These are phyloP conservation scores for Lyophyllum semitale DNA, from an alignment of 768 basidiomycete genomes.

Conservation along the genomic window DNA sequence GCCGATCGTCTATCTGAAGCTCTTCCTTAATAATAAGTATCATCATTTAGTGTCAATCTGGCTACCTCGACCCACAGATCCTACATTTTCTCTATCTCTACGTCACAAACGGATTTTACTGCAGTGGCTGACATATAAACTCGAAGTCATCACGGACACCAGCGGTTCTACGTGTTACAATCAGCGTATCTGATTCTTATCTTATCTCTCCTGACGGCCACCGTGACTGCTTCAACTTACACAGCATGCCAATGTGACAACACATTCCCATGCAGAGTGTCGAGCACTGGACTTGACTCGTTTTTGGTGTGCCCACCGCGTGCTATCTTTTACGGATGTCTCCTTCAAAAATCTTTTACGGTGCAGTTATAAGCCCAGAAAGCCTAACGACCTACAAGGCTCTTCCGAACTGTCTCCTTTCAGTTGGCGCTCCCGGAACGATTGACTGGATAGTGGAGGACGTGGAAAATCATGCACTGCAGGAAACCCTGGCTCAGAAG, in stretches of 20 bases:
- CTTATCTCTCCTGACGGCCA: neutral
- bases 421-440: constrained; percentile 44
- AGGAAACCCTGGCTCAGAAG: constrained; percentile 51
- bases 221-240: too few relatives aligned
- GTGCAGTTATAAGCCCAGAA: constrained; percentile 57
- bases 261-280: too few relatives aligned
- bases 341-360: constrained; percentile 40
- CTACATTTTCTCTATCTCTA: too few relatives aligned
- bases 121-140: too few relatives aligned
- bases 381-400: constrained; percentile 43
- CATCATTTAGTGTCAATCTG: too few relatives aligned
- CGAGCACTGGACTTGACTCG: too few relatives aligned
- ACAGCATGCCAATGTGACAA: too few relatives aligned
- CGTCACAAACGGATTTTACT: too few relatives aligned
- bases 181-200: neutral
- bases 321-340: neutral
- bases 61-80: too few relatives aligned
- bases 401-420: constrained; percentile 55
- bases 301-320: neutral
- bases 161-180: neutral
- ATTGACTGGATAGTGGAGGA: constrained; percentile 76
- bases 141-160: too few relatives aligned
- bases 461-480: constrained; percentile 47
- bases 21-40: too few relatives aligned
- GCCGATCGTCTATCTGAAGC: too few relatives aligned